These are phyloP conservation scores for Pseudogymnoascus sp. DNA, from an alignment of 2,329 filamentous ascomycete species.

Conservation along the genomic window DNA sequence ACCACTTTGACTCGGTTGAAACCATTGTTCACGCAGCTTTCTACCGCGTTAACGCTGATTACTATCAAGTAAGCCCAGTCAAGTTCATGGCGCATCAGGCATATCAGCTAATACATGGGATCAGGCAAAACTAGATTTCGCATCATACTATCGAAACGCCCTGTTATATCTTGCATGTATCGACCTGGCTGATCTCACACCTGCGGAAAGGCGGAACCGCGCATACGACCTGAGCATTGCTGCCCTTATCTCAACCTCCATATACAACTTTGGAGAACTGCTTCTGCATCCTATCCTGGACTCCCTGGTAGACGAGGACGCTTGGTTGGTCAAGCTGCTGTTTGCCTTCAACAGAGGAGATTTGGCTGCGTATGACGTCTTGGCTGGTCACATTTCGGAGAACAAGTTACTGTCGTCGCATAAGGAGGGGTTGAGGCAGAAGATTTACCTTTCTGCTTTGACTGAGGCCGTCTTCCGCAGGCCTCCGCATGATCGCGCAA, in stretches of 20 bases:
- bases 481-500: conserved; percentile 88
- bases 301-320: conserved; percentile 68
- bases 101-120: conserved; percentile 18
- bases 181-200: conserved; percentile 67
- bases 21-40: conserved; percentile 93
- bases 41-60: conserved; percentile 90
- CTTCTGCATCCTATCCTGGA: conserved; percentile 94
- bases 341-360: conserved; percentile 98
- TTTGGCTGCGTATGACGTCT: conserved; percentile 74
- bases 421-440: conserved; percentile 82
- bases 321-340: conserved; percentile 91
- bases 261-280: conserved; percentile 99
- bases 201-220: conserved; percentile 69
- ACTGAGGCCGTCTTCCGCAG: conserved; percentile 95
- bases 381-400: conserved; percentile 73
- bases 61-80: conserved; percentile 63
- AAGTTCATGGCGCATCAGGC: background rate
- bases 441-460: conserved; percentile 93
- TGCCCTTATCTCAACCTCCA: conserved; percentile 85
- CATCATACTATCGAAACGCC: conserved; percentile 94
- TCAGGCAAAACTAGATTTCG: conserved; percentile 79
- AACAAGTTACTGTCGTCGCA: conserved; percentile 76
- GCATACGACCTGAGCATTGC: conserved; percentile 92
- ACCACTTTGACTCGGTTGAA: conserved; percentile 91
- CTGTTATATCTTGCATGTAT: conserved; percentile 97